Evolutionary conservation across 2,329 filamentous ascomycete genomes (phyloP).

Genomic region (Cladosporium sp.): DNA sequence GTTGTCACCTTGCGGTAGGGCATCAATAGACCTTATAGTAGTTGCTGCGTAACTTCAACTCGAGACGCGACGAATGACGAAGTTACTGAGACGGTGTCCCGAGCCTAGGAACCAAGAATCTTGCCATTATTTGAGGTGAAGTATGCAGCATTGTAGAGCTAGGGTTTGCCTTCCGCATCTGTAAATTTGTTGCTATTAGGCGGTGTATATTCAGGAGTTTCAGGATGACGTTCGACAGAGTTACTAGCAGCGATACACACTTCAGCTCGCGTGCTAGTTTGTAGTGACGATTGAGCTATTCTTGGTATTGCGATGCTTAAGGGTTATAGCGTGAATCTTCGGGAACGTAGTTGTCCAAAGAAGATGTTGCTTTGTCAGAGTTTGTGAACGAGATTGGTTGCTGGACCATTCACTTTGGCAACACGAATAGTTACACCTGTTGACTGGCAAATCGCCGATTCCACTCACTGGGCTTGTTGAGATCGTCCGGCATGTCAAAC

Average conservation of each 20-base stretch:
- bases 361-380: neutral
- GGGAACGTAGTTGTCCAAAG: neutral
- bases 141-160: constrained; percentile 63
- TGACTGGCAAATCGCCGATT: constrained; percentile 42
- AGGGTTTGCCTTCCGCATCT: constrained; percentile 42
- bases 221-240: neutral
- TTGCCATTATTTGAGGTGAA: constrained; percentile 82
- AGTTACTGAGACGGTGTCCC: too few species aligned
- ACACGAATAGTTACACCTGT: constrained; percentile 47
- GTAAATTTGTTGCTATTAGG: constrained; percentile 38
- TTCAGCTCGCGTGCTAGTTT: neutral
- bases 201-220: too few species aligned
- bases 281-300: neutral
- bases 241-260: neutral
- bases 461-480: too few species aligned
- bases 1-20: too few species aligned
- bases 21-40: too few species aligned
- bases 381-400: neutral
- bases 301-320: constrained; percentile 45
- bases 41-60: too few species aligned
- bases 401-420: constrained; percentile 71
- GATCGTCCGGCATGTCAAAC: too few species aligned
- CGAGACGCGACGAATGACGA: too few species aligned
- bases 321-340: neutral
- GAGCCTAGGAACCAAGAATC: constrained; percentile 92